These are phyloP conservation scores for Auricularia heimuer DNA, from an alignment of 768 basidiomycete species.

Conservation along the genomic window DNA sequence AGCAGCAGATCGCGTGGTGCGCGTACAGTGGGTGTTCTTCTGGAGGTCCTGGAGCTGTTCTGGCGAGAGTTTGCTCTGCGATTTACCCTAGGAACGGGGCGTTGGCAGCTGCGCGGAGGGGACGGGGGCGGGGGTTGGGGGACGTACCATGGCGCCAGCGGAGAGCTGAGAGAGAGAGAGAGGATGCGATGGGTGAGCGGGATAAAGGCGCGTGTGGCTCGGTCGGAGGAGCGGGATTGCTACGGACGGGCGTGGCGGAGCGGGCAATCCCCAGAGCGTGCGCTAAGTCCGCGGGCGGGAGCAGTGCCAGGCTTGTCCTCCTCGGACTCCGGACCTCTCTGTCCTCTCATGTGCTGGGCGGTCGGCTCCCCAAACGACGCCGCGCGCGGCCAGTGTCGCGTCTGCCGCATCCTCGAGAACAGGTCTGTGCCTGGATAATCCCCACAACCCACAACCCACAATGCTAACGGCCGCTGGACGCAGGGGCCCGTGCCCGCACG, in stretches of 20 bases:
- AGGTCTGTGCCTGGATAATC: slow-evolving; percentile 19
- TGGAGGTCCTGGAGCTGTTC: slow-evolving; percentile 93
- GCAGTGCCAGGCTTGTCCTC: slow-evolving; percentile 5
- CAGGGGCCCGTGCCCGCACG: slow-evolving; percentile 10
- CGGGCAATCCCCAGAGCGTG: not conserved
- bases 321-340: not conserved
- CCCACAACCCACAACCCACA: not conserved
- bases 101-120: not conserved
- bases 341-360: slow-evolving; percentile 57
- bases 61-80: slow-evolving; percentile 87
- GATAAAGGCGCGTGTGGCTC: too few relatives aligned
- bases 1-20: slow-evolving; percentile 52
- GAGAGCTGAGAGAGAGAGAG: too few relatives aligned
- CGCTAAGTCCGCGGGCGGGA: not conserved
- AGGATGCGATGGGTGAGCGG: too few relatives aligned
- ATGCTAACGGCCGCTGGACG: slow-evolving; percentile 9
- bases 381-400: slow-evolving; percentile 52
- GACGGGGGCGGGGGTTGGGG: slow-evolving; percentile 1
- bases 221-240: not conserved
- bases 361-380: slow-evolving; percentile 61
- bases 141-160: not conserved
- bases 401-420: slow-evolving; percentile 75
- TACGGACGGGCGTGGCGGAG: not conserved
- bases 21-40: slow-evolving; percentile 92
- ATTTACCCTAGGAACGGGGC: slow-evolving; percentile 64